Percentiles rank a stretch among this genome's conserved stretches.
phyloP scores from a whole-genome alignment of 495 filamentous ascomycete genomes.

The Xylaria cubensis region DNA sequence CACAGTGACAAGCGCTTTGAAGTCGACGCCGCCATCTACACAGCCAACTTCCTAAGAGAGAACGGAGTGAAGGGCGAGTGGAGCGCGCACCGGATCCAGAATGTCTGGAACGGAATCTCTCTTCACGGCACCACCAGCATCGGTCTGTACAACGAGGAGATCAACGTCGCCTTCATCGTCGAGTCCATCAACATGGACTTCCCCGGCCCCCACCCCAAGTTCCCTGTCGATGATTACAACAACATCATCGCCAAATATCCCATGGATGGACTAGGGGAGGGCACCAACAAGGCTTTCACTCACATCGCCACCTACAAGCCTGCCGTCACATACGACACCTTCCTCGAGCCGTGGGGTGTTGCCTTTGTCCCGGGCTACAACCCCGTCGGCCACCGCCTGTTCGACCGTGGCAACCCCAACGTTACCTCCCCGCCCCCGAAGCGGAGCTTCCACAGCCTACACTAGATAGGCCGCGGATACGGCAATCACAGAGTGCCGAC shows the following conservation, averaged over 20 bases:
- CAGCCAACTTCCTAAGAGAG: slow-evolving; percentile 48
- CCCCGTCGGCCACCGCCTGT: slow-evolving; percentile 23
- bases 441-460: slow-evolving; percentile 11
- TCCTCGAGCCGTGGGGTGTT: slow-evolving; percentile 24
- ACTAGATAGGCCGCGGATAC: not conserved
- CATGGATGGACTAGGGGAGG: slow-evolving; percentile 27
- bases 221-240: slow-evolving; percentile 33
- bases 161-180: slow-evolving; percentile 45
- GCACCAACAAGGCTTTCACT: slow-evolving; percentile 21
- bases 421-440: slow-evolving; percentile 6
- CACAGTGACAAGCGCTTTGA: slow-evolving; percentile 58
- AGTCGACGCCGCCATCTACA: slow-evolving; percentile 60
- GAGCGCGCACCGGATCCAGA: slow-evolving; percentile 49
- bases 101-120: slow-evolving; percentile 62
- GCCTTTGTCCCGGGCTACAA: slow-evolving; percentile 18
- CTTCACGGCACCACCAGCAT: slow-evolving; percentile 55
- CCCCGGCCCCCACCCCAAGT: slow-evolving; percentile 40
- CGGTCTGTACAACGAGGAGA: slow-evolving; percentile 48
- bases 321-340: slow-evolving; percentile 16
- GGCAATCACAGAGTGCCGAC: not conserved
- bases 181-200: slow-evolving; percentile 57
- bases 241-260: slow-evolving; percentile 45
- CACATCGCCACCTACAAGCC: slow-evolving; percentile 19
- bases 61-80: slow-evolving; percentile 36
- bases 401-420: slow-evolving; percentile 19